Evolutionary conservation across 2,329 filamentous ascomycete genomes (phyloP), one percentile per base, ranked within the genome.

Genomic region (Paracoccidioides brasiliensis): DNA sequence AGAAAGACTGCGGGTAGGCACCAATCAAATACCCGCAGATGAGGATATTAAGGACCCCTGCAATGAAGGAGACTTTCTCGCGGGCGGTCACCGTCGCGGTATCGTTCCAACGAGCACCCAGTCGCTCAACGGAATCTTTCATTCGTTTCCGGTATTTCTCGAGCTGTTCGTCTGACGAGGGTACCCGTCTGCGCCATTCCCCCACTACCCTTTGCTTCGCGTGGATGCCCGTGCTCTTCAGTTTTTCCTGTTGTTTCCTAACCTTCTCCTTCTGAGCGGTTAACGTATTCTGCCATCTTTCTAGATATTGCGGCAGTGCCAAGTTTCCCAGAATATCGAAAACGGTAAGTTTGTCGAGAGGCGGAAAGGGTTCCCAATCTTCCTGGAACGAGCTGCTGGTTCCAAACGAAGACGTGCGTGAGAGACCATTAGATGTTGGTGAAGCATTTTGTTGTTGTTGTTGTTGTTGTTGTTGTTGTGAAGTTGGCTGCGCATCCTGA

Each of bases 41-140:
- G 72, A 98, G 95, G 69, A 98, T 93, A 73, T 98, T 98, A 74
- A 96, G 82, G 62, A 96, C 90, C 64, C 90, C 93, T 58, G 84
- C 91, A 59, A 98, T 96, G 71, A 98, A 98, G 5, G 91, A 90
- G 51, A 94, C 76, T 78, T 98, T 98, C 74, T 98, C 93, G 57
- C 90, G 84, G 52, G 88, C 72, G 1, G 90, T 96, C 63, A 98
- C 90, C 7, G 83, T 84, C 65, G 89, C 89, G 15, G 87, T 88
- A 66, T 95, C 87, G 67, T 88, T 93, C 90, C 91, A 98, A 65
- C 83, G 83, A 61, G 79, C 81, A 58, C 85, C 86, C 38, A 97
- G 78, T 62, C 88, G 86, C 64, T 96, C 90, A n/a, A 97, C 90
- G 52, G 85, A 89, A 52, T 80, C 79, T 61, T 85, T 85, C 89